phyloP scores from a whole-genome alignment of 306 rosid species.

The Gynostemma pentaphyllum region DNA sequence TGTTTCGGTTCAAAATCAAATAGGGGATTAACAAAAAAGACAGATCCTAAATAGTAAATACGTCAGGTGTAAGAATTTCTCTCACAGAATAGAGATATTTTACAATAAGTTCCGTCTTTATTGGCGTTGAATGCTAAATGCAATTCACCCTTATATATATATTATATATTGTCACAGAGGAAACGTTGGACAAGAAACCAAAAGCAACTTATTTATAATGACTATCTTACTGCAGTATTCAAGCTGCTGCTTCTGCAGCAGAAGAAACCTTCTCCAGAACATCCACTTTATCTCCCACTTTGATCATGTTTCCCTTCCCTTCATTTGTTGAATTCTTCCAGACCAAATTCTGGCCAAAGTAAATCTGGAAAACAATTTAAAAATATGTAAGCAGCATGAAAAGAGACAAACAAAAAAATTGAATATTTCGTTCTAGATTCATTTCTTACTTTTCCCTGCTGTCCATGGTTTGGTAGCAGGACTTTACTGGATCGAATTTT shows the following conservation, averaged over 20 bases:
- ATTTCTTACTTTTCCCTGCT: conserved; percentile 46
- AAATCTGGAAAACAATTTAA: conserved; percentile 37
- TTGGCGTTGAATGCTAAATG: neutral
- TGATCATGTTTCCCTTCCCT: conserved; percentile 32
- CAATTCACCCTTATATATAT: neutral
- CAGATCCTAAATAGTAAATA: too few species aligned
- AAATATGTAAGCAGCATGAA: too few species aligned
- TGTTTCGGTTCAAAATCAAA: too few species aligned
- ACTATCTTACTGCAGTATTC: conserved; percentile 14
- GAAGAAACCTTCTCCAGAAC: conserved; percentile 42
- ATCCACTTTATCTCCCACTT: conserved; percentile 53
- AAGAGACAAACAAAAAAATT: neutral
- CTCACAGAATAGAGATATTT: neutral
- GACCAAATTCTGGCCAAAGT: conserved; percentile 74
- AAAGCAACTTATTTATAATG: neutral
- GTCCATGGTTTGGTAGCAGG: conserved; percentile 46
- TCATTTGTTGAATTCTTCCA: conserved; percentile 33
- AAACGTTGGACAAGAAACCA: neutral
- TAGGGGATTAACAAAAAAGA: too few species aligned
- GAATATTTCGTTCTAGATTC: conserved; percentile 14
- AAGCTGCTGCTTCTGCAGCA: conserved; percentile 56
- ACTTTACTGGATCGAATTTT: conserved; percentile 45
- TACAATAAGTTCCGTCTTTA: neutral
- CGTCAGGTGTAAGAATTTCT: too few species aligned
- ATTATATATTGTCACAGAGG: neutral